Percentiles rank a stretch among this genome's conserved stretches.
phyloP scores from a whole-genome alignment of 331 rosid species.

The Arachis monticola region DNA sequence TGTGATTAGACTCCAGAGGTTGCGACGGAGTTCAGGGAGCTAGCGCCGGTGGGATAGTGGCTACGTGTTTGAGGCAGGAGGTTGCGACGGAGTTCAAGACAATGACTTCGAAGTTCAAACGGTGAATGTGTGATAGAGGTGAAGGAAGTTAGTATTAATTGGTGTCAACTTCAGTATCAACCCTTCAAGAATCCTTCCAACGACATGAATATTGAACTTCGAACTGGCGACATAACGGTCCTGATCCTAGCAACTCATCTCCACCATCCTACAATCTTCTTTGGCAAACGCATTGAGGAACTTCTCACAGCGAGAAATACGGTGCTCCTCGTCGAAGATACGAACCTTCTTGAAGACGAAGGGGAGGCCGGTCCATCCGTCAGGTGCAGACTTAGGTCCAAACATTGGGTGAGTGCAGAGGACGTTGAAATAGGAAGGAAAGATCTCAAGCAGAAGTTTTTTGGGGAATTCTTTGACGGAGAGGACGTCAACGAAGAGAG shows the following conservation, averaged over 20 bases:
- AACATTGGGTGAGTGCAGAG: too few species aligned
- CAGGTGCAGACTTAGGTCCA: slow-evolving; percentile 61
- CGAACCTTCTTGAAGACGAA: slow-evolving; percentile 71
- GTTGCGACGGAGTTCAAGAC: too few species aligned
- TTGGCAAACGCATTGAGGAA: slow-evolving; percentile 37
- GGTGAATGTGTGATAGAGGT: too few species aligned
- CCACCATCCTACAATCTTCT: slow-evolving; percentile 84
- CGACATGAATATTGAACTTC: slow-evolving; percentile 76
- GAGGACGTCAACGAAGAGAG: slow-evolving; percentile 72
- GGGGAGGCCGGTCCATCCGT: slow-evolving; percentile 59
- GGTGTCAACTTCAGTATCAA: slow-evolving; percentile 68
- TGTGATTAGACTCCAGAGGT: too few species aligned
- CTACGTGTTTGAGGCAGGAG: too few species aligned
- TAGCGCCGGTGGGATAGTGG: too few species aligned
- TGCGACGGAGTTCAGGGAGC: too few species aligned
- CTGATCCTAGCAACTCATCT: slow-evolving; percentile 71
- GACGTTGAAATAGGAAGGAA: too few species aligned
- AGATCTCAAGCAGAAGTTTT: too few species aligned
- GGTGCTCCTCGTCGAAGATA: slow-evolving; percentile 49
- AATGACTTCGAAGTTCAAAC: slow-evolving; percentile 37
- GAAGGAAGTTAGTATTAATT: slow-evolving; percentile 45
- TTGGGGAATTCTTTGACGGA: slow-evolving; percentile 71
- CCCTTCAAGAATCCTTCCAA: slow-evolving; percentile 75
- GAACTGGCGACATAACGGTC: slow-evolving; percentile 70
- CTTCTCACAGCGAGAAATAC: slow-evolving; percentile 48